phyloP scores from a whole-genome alignment of 192 early-diverging fungal genomes.

The Chytriomyces sp. region DNA sequence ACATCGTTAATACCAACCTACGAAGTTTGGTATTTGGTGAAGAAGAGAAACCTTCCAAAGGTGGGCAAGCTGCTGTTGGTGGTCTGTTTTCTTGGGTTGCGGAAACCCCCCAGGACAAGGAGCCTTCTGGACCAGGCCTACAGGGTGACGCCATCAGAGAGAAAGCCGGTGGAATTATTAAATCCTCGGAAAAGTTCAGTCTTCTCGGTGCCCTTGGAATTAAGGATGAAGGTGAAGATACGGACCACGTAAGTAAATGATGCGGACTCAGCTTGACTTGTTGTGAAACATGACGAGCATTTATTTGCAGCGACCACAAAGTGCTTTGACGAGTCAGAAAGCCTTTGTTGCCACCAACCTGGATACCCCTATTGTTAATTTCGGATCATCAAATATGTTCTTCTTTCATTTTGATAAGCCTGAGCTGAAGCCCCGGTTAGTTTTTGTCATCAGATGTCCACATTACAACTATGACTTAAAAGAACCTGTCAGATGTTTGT shows the following conservation, averaged over 20 bases:
- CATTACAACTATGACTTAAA: background rate
- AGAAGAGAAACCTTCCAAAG: constrained; percentile 3
- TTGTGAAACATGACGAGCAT: background rate
- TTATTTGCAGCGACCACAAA: background rate
- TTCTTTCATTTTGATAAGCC: constrained; percentile 21
- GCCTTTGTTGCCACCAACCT: background rate
- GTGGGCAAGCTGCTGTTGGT: background rate
- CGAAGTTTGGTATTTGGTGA: constrained; percentile 16
- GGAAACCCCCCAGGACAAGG: background rate
- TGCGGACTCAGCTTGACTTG: background rate
- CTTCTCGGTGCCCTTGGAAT: constrained; percentile 4
- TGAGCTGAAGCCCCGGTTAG: background rate
- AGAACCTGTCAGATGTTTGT: constrained; percentile 5
- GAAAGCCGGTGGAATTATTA: constrained; percentile 13
- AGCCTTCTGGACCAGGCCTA: constrained; percentile 4
- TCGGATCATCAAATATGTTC: constrained; percentile 6
- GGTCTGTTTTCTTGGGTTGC: constrained; percentile 16
- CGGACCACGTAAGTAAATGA: background rate
- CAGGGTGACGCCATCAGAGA: constrained; percentile 22
- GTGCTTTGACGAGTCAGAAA: background rate
- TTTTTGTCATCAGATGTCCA: background rate
- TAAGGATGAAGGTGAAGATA: background rate
- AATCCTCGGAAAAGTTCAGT: constrained; percentile 25
- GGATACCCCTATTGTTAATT: background rate
- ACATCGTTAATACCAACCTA: constrained; percentile 18